Conservation (phyloP, 2,329 filamentous ascomycete species). For the Aspergillus neotritici region DNA sequence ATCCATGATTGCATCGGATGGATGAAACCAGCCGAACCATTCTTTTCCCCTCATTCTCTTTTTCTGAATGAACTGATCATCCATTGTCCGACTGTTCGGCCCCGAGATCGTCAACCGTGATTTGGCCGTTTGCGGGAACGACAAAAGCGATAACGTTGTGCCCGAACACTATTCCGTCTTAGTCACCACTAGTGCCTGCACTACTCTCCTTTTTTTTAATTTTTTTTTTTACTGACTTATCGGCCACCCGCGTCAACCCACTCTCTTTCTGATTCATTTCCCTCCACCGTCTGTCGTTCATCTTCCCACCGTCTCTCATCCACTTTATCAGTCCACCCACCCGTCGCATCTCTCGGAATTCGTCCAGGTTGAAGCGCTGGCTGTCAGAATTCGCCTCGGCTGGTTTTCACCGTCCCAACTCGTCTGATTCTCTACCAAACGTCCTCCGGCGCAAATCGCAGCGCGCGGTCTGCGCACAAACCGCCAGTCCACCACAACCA, state of each 20-base stretch:
- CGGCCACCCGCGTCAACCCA: slow-evolving; percentile 9
- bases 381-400: slow-evolving; percentile 3
- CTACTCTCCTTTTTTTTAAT: slow-evolving; percentile 7
- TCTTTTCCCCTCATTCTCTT: too few relatives aligned
- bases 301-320: slow-evolving; percentile 41
- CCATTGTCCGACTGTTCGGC: too few relatives aligned
- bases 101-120: too few relatives aligned
- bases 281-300: slow-evolving; percentile 12
- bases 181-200: background rate
- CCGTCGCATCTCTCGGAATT: slow-evolving; percentile 29
- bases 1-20: too few relatives aligned
- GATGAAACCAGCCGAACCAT: too few relatives aligned
- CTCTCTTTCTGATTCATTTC: slow-evolving; percentile 3
- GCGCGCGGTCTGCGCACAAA: slow-evolving; percentile 21
- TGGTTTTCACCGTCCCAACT: slow-evolving; percentile 16
- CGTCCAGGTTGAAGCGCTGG: slow-evolving; percentile 21
- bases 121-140: slow-evolving; percentile 5
- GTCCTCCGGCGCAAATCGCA: slow-evolving; percentile 30
- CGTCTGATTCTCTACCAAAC: slow-evolving; percentile 19
- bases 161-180: too few relatives aligned
- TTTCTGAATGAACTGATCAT: too few relatives aligned
- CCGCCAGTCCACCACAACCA: slow-evolving; percentile 4
- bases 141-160: background rate
- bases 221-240: slow-evolving; percentile 17
- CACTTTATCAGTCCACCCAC: slow-evolving; percentile 54